Conservation (phyloP, 2,329 filamentous ascomycete genomes). For the Fusarium nematophilum region DNA sequence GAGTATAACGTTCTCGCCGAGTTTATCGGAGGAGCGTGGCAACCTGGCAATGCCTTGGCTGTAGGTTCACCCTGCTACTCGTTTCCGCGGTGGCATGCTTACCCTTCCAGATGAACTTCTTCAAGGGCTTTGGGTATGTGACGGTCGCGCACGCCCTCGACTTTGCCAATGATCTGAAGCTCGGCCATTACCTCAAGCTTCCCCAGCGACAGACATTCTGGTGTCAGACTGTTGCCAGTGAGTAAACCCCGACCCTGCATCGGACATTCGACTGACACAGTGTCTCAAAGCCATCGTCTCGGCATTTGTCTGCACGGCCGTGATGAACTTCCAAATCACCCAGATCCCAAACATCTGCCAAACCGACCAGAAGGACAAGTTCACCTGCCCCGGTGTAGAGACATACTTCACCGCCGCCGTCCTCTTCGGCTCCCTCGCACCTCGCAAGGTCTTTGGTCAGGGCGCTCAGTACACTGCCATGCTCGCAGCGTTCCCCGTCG, state of each 20-base stretch:
- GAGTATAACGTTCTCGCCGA: constrained; percentile 60
- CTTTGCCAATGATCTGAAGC: constrained; percentile 51
- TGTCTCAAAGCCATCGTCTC: constrained; percentile 43
- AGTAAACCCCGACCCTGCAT: neutral
- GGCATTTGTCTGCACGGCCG: constrained; percentile 49
- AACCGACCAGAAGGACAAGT: constrained; percentile 47
- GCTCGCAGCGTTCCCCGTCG: constrained; percentile 55
- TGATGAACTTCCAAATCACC: constrained; percentile 52
- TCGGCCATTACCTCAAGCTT: constrained; percentile 59
- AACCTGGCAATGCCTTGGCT: constrained; percentile 57
- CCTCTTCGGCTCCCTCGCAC: constrained; percentile 54
- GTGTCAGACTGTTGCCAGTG: constrained; percentile 49
- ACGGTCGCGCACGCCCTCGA: constrained; percentile 51
- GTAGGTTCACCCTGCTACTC: constrained; percentile 3
- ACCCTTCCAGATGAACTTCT: constrained; percentile 54
- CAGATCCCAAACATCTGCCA: constrained; percentile 53
- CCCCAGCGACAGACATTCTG: constrained; percentile 51
- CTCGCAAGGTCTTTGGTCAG: constrained; percentile 50
- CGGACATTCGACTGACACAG: neutral
- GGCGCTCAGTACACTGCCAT: constrained; percentile 51
- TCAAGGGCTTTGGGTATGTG: constrained; percentile 57
- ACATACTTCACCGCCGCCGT: constrained; percentile 55
- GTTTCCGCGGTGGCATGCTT: rapidly evolving
- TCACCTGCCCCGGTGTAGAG: constrained; percentile 53
- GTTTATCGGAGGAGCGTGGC: constrained; percentile 58